Percentiles rank a stretch among this genome's conserved stretches.
Evolutionary conservation across 306 rosid genomes (phyloP).

Genomic region (Prunus mira): DNA sequence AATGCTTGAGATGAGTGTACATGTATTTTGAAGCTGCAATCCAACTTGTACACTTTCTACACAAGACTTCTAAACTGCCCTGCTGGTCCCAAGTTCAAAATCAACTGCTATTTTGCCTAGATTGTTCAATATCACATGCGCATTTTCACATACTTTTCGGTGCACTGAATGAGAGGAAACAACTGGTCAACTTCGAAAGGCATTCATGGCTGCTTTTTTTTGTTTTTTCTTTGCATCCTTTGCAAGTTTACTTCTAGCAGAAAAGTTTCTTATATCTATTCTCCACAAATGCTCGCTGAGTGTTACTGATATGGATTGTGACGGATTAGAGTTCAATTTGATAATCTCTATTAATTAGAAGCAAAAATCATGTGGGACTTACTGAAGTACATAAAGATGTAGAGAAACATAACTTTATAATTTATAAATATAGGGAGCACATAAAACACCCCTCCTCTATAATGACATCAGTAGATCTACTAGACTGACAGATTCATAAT

Average conservation of each 20-base stretch:
- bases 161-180: neutral
- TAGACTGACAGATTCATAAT: slow-evolving; percentile 10
- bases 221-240: neutral
- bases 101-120: neutral
- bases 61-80: neutral
- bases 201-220: neutral
- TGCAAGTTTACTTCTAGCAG: neutral
- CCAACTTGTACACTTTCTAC: neutral
- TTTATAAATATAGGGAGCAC: slow-evolving; percentile 30
- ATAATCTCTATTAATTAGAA: neutral
- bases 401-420: neutral
- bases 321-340: neutral
- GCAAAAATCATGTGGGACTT: neutral
- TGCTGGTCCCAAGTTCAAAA: neutral
- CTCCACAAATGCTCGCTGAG: neutral
- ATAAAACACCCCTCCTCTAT: slow-evolving; percentile 57
- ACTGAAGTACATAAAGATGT: neutral
- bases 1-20: neutral
- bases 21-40: neutral
- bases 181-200: neutral
- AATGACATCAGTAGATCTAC: slow-evolving; percentile 21
- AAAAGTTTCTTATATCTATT: neutral
- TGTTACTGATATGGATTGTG: neutral
- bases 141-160: neutral
- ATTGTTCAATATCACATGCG: neutral